Base-by-base conservation (phyloP, 1,139 yeast species). In the Arxiozyma heterogenica region DNA sequence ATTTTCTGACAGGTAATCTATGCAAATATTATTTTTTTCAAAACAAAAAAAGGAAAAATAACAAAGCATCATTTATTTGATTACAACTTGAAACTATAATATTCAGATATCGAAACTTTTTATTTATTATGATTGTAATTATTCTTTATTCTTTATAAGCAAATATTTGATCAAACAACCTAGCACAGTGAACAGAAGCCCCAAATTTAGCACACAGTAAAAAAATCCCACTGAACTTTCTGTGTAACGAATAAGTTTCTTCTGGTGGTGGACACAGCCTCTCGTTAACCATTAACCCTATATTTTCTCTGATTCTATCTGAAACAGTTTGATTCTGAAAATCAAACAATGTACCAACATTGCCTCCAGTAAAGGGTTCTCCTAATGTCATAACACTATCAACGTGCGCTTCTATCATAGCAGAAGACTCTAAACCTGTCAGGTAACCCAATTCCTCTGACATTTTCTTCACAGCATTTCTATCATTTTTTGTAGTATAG, bases 181-280 rank as follows among this genome's bases (percentile, higher is more conserved):
- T 75, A 57, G 84, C 83, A 67, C 96, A 86, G 12, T 93, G 95
- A 41, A 93, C 94, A 23, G 79, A 75, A 2, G 98, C 97, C 47
- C 82, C 75, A 71, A 93, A 76, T 64, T 90, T 80, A 4, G 98
- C 87, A 73, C 98, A 93, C 54, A 93, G 76, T 60, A 93, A 75
- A 66, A 87, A 94, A 1, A 94, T 95, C 12, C 99, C 98, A 67
- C 96, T 86, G 66, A 93, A 82, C 66, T 94, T 93, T 64, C 99
- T 79, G 70, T 93, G 98, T 63, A 94, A 75, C 9, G 96, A 87
- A 69, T 93, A 93, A 0, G 98, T 93, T 69, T 93, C 98, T 68
- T 93, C 98, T 3, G 99, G 99, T 5, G 98, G 99, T 5, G 98
- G 98, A 5, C 96, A 82, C 58, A 93, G 75, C 61, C 99, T 81